Evolutionary conservation across 805 yeast species (phyloP), one percentile per base, ranked within the genome.

Genomic region (Cyberlindnera japonica): DNA sequence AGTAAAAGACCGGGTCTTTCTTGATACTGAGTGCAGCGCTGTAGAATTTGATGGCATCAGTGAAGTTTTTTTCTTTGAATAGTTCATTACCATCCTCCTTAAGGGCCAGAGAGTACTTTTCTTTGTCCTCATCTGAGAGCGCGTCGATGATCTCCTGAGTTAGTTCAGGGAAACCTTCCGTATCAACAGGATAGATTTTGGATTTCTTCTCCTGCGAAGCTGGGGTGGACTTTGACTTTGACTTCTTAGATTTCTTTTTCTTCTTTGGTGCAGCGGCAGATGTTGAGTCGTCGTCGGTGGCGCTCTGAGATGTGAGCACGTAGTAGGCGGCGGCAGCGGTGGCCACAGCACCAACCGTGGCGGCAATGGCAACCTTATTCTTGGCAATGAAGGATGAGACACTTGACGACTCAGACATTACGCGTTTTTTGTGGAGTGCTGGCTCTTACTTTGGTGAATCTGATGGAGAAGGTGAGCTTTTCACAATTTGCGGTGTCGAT

Each of bases 11-110:
- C 5, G 97, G 89, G 64, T 93, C 97, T 51, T 72, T 65, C 59
- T 83, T 82, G 58, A 87, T 71, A 40, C 71, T 60, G 51, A 93
- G 70, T 10, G 99, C 98, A 42, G 75, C 77, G 31, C 86, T 63
- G 69, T 93, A 93, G 63, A 73, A 82, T 33, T 75, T 77, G 55
- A 89, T 77, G 32, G 98, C 98, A n/a, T 73, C 72, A 40, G 77
- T 73, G 58, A 72, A 85, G 38, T 83, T 69, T 65, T 85, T 83
- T 24, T 59, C 57, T 63, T 82, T 84, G 72, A 86, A 93, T 43
- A 69, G 77, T 38, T 71, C 72, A 64, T 93, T 93, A 57, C 99
- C 99, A 41, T 84, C 89, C 55, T 82, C 91, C 67, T 93, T 93
- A 66, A 91, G 75, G 31, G 81, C 79, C 38, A 77, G 61, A 5